phyloP scores from a whole-genome alignment of 2,329 filamentous ascomycete genomes.

The Penicillium vulpinum region DNA sequence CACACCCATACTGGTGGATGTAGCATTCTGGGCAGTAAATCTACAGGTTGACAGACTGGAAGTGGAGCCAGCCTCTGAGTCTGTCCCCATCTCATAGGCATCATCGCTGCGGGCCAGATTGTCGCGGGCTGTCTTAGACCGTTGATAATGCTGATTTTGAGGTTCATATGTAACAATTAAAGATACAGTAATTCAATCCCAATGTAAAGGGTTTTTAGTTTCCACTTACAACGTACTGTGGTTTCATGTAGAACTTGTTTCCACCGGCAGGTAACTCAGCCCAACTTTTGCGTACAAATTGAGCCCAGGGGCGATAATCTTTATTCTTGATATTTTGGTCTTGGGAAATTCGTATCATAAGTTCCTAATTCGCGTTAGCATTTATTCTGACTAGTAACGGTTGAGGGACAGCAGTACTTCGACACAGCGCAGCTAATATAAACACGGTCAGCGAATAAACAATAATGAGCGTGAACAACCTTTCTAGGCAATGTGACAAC shows the following conservation, averaged over 20 bases:
- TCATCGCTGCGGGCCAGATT: no score
- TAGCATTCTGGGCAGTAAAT: not conserved
- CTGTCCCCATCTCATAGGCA: no score
- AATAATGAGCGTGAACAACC: not conserved
- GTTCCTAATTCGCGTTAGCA: not conserved
- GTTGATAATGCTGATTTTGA: no score
- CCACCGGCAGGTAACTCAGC: conserved; percentile 1
- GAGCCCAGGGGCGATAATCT: not conserved
- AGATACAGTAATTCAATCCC: no score
- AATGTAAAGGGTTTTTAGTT: not conserved
- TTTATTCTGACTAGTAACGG: not conserved
- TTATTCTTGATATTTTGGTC: not conserved
- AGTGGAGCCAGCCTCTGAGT: no score
- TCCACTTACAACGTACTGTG: conserved; percentile 2
- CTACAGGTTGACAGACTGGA: not conserved
- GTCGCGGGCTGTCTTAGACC: no score
- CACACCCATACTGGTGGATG: not conserved
- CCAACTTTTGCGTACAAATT: conserved; percentile 2
- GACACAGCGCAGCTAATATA: not conserved
- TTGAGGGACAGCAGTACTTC: not conserved
- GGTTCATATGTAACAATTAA: no score
- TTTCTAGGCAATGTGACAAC: no score
- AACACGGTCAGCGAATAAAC: not conserved
- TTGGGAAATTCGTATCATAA: conserved; percentile 3
- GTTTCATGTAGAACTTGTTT: conserved; percentile 4